Base-by-base conservation (phyloP, 1,139 yeast genomes). In the Candida tropicalis region DNA sequence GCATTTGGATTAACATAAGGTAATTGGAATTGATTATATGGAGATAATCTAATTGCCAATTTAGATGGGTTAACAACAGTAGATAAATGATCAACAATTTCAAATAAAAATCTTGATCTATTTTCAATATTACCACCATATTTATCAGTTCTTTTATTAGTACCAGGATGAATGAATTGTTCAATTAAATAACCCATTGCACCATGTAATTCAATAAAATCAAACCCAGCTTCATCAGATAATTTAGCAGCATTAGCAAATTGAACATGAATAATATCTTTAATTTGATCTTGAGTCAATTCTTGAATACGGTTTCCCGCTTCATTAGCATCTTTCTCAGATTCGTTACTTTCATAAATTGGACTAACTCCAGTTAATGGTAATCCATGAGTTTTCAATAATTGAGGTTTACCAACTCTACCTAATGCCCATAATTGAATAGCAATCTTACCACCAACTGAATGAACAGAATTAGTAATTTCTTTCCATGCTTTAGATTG, bases 181-280 rank as follows among this genome's bases (percentile, higher is more conserved):
- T 82, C 83, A 37, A 82, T 55, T 41, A 85, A 66, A 61, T 81
- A 84, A 10, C 90, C 90, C 60, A 84, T 81, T 12, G 89, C 91
- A 41, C 66, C 68, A 55, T 84, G 91, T 43, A 85, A 58, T 61
- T 85, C 88, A 26, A 85, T 74, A 50, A 82, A 82, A 57, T 85
- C 91, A 48, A 82, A 81, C 11, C 89, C 89, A 5, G 85, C 84
- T 4, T 58, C 66, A 33, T 77, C 53, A 2, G 83, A 78, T 37
- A 66, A 65, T 50, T 63, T 64, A 27, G 80, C 81, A 8, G 81
- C 81, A 6, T 53, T 51, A 1, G 63, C 68, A 50, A 57, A 77
- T 22, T 58, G 59, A 33, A 63, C 61, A 46, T 63, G 49, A 24
- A 73, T 60, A 40, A 66, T 56, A 32, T 63, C 57, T 43, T 70